phyloP scores from a whole-genome alignment of 176 grass and related monocot species.

The Rhipidocladum racemiflorum region DNA sequence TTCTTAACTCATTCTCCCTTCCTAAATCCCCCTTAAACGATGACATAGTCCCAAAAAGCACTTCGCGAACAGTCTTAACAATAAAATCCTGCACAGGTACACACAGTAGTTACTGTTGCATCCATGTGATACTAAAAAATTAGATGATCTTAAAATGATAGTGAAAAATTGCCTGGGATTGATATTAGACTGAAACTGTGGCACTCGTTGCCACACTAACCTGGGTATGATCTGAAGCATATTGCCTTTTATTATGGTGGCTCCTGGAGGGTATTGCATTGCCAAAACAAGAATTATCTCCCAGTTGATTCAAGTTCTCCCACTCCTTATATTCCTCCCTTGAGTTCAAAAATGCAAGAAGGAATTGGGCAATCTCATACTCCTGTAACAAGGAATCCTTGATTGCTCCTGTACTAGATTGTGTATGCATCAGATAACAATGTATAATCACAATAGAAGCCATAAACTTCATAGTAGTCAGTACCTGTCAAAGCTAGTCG shows the following conservation, averaged over 20 bases:
- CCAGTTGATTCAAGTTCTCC: slow-evolving; percentile 37
- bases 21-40: slow-evolving; percentile 42
- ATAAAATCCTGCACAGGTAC: slow-evolving; percentile 60
- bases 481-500: slow-evolving; percentile 64
- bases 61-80: slow-evolving; percentile 48
- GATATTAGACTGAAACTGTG: background rate
- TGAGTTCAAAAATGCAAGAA: slow-evolving; percentile 61
- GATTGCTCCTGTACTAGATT: slow-evolving; percentile 55
- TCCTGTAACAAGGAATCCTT: slow-evolving; percentile 55
- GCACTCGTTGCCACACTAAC: slow-evolving; percentile 10
- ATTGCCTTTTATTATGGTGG: slow-evolving; percentile 33
- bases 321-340: slow-evolving; percentile 44
- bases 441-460: background rate
- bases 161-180: background rate
- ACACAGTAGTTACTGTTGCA: background rate
- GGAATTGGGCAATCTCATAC: slow-evolving; percentile 41
- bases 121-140: background rate
- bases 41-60: slow-evolving; percentile 42
- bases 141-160: background rate
- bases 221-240: slow-evolving; percentile 80
- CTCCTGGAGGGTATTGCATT: background rate
- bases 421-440: slow-evolving; percentile 1
- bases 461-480: slow-evolving; percentile 20
- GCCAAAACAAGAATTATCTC: slow-evolving; percentile 1
- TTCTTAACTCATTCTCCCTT: slow-evolving; percentile 46